Base-by-base conservation (phyloP, 1,284 basidiomycete species). In the Sanghuangporus weigelae region DNA sequence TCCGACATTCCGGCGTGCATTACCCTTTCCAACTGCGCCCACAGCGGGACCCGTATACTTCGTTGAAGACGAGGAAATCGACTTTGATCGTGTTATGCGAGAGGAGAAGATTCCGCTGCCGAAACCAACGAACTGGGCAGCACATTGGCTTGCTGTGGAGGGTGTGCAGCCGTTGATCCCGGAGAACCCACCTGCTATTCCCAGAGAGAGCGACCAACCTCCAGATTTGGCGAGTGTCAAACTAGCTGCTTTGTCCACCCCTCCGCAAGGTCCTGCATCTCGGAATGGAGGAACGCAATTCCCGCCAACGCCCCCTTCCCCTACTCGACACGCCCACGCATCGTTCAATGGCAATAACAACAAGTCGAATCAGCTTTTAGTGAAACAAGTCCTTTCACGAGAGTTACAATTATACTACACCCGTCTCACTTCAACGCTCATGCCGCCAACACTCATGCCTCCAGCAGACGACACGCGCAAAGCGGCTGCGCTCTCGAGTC, bases 71-170 rank as follows among this genome's bases (percentile, higher is more conserved):
- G 95, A 98, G 70, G 96, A 99, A 76, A 92, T 99, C 64, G 96
- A 99, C 76, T 95, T 99, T 71, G 93, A 96, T 71, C 90, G 88
- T 57, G 87, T 95, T 7, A 77, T 96, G 38, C 85, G 90, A 59
- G 90, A 92, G 70, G 91, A 93, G 72, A 89, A 93, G 73, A 86
- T 93, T 36, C 80, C 84, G 0, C 75, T 93, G 11, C 91, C 92
- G 0, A 86, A 87, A 69, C 89, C 87, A 44, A 85, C 91, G 57
- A 85, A 80, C 66, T 95, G 90, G 87, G 88, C 87, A 26, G 94
- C 95, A 3, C 96, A 99, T 73, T 99, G 96, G 97, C 82, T 99
- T 23, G 96, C 96, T 0, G 94, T 99, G 26, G 96, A 99, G 73
- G 96, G 97, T 42, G 92, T 99, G 3, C 96, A 99, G 73, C 96